Conservation (phyloP, 2,329 filamentous ascomycete genomes). For the Ceratocystis albifundus region DNA sequence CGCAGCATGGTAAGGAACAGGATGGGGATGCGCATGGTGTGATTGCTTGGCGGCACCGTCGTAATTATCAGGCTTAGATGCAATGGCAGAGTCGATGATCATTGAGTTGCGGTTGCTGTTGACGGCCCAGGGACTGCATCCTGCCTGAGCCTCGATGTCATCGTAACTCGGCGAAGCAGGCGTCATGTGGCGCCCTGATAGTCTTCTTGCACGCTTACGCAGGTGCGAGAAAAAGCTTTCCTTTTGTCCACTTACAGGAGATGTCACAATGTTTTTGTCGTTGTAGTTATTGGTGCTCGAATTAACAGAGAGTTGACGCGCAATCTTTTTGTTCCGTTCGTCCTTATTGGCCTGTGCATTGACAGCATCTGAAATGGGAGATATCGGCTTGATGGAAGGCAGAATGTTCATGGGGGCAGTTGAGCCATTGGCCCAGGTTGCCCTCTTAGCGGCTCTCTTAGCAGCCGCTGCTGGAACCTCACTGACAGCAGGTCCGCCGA, state of each 20-base stretch:
- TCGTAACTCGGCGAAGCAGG: conserved; percentile 69
- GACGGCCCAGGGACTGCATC: conserved; percentile 70
- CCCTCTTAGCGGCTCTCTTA: conserved; percentile 52
- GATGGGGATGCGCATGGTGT: conserved; percentile 34
- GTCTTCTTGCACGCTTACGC: conserved; percentile 78
- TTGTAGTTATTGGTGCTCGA: conserved; percentile 93
- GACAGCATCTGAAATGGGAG: conserved; percentile 87
- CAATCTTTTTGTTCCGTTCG: conserved; percentile 69
- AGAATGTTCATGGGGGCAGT: conserved; percentile 90
- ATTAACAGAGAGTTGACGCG: conserved; percentile 81
- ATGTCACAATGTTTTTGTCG: conserved; percentile 58
- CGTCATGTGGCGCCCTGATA: conserved; percentile 82
- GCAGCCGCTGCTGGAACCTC: conserved; percentile 35
- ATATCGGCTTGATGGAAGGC: conserved; percentile 86
- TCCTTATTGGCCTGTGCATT: conserved; percentile 69
- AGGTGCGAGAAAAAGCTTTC: conserved; percentile 98
- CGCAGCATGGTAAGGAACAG: conserved; percentile 35
- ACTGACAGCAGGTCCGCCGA: conserved; percentile 31
- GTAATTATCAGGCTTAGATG: conserved; percentile 44
- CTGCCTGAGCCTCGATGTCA: conserved; percentile 84
- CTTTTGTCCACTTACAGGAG: conserved; percentile 68
- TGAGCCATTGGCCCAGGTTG: conserved; percentile 82
- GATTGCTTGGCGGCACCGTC: conserved; percentile 45
- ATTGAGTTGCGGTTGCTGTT: conserved; percentile 70
- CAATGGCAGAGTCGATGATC: conserved; percentile 52